Conservation (phyloP, 305 asterid genomes). For the Fraxinus dipetala region DNA sequence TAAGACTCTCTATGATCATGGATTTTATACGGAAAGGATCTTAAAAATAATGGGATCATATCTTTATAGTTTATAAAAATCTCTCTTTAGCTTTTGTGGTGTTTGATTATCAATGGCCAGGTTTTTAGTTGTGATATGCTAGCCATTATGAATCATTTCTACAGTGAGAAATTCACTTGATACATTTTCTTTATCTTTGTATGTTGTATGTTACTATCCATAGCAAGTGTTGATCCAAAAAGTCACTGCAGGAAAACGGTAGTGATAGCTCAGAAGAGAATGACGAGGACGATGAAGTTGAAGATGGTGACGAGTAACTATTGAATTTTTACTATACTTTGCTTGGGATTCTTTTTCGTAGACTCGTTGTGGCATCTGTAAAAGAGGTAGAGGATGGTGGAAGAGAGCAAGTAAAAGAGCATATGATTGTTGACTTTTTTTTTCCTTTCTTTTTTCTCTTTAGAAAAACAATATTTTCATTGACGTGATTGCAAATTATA, state of each 20-base stretch:
- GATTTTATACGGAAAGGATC: not conserved
- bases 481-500: not conserved
- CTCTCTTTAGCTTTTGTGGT: not conserved
- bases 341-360: not conserved
- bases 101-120: not conserved
- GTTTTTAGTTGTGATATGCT: not conserved
- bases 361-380: not conserved
- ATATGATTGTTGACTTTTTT: not conserved
- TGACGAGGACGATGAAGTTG: not conserved
- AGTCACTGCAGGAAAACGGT: slow-evolving; percentile 1
- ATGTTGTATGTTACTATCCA: not conserved
- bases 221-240: not conserved
- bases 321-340: not conserved
- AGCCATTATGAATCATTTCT: not conserved
- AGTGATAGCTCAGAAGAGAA: slow-evolving; percentile 2
- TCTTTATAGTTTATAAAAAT: no score
- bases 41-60: not conserved
- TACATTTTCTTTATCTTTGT: not conserved
- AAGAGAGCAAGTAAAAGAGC: not conserved
- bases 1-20: not conserved
- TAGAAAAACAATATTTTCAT: not conserved
- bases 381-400: not conserved
- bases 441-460: not conserved
- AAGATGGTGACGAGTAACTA: not conserved
- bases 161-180: not conserved